Base-by-base conservation (phyloP, 2,329 filamentous ascomycete species). In the Zymoseptoria crescenta region DNA sequence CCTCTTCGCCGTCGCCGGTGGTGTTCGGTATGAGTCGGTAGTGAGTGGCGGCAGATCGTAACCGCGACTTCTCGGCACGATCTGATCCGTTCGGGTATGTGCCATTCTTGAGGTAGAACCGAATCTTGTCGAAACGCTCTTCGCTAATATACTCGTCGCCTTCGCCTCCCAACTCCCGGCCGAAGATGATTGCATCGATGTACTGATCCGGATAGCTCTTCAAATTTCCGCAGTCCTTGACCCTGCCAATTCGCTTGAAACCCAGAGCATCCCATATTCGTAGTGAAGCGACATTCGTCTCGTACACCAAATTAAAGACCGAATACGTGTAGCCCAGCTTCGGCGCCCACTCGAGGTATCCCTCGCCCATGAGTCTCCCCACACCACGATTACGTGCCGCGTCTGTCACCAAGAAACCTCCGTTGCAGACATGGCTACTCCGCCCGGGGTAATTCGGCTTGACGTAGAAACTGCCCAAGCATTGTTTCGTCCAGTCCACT, bases 91-190 rank as follows among this genome's bases (percentile, higher is more conserved):
- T 87, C 60, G 94, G 94, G 74, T 99, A 97, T 74, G 92, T 91
- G 71, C 87, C 88, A 74, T 92, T 91, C 76, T 96, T 95, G 71
- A 97, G 85, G 76, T 97, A 97, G 80, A 89, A 97, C 71, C 92
- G 88, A 73, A 97, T 97, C 81, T 96, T 96, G 80, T 96, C 93
- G 80, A 97, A 97, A 67, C 94, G 89, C 78, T 96, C 92, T 79
- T 96, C 92, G 74, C 88, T 92, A 69, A 93, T 87, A 73, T 89
- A 87, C 73, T 94, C 89, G 72, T 94, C 90, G 68, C 82, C 83
- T 68, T 90, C 87, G 45, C 76, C 75, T 56, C 76, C 77, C 2
- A 81, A 71, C 62, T 85, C 83, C 24, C 83, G 77, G 5, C 91
- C 91, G 75, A 78, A 80, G 59, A 80, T 80, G 68, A 81, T 80